Evolutionary conservation across 345 rosid genomes (phyloP).

Genomic region (Boechera divaricarpa): DNA sequence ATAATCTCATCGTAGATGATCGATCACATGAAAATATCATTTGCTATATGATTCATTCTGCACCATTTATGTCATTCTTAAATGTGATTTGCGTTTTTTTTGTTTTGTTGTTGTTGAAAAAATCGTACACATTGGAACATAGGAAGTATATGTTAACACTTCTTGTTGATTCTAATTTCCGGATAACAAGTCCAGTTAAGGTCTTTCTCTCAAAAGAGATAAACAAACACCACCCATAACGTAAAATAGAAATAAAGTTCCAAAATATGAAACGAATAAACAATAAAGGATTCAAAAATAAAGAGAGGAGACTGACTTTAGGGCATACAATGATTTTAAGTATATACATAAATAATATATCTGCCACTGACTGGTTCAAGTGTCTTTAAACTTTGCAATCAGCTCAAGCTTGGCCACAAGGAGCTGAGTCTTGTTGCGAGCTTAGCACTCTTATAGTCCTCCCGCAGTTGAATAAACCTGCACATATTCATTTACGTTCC

Average conservation of each 20-base stretch:
- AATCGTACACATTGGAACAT: too few relatives aligned
- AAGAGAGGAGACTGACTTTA: neutral
- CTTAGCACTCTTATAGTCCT: constrained; percentile 94
- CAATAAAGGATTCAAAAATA: neutral
- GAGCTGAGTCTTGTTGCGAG: constrained; percentile 87
- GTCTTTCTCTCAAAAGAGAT: neutral
- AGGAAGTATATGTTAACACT: neutral
- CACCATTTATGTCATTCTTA: too few relatives aligned
- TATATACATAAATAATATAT: constrained; percentile 23
- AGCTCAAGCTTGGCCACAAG: constrained; percentile 77
- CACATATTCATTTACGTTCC: constrained; percentile 4
- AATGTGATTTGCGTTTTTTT: too few relatives aligned
- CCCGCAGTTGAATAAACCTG: constrained; percentile 97
- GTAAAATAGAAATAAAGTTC: neutral
- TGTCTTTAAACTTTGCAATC: constrained; percentile 27
- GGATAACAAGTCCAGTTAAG: neutral
- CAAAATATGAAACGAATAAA: neutral
- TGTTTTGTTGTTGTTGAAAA: too few relatives aligned
- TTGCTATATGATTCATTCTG: too few relatives aligned
- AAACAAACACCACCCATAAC: neutral
- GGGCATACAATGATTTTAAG: neutral
- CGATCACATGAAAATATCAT: too few relatives aligned
- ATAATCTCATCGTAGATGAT: too few relatives aligned
- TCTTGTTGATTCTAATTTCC: neutral
- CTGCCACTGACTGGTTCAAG: constrained; percentile 8